Conservation (phyloP, 768 basidiomycete genomes). For the Trametes sanguinea region DNA sequence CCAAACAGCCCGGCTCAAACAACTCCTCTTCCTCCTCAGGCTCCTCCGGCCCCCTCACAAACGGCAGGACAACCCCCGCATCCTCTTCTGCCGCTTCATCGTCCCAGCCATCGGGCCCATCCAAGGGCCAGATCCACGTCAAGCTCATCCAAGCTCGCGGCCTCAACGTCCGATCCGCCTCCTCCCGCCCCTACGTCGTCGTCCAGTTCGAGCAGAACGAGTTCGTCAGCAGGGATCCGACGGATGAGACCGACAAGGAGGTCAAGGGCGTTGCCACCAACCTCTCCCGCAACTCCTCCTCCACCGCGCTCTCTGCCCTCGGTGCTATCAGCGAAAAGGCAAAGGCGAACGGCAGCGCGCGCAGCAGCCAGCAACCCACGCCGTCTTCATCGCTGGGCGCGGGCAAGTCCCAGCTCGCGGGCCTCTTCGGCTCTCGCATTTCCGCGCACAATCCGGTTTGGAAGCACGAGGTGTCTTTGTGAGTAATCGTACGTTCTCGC, state of each 20-base stretch:
- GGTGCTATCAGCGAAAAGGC: constrained; percentile 59
- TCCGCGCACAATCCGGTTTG: constrained; percentile 91
- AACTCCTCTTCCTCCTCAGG: constrained; percentile 29
- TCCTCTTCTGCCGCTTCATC: constrained; percentile 27
- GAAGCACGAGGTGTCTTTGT: constrained; percentile 99
- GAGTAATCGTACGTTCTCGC: constrained; percentile 39
- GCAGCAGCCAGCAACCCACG: constrained; percentile 25
- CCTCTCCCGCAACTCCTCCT: constrained; percentile 58
- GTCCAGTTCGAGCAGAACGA: constrained; percentile 99
- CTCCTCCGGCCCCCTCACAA: constrained; percentile 27
- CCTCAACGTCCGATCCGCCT: constrained; percentile 68
- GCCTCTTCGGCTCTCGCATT: constrained; percentile 59
- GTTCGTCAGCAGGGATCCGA: constrained; percentile 91
- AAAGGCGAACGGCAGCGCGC: constrained; percentile 19
- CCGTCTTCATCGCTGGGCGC: constrained; percentile 33
- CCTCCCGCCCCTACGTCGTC: constrained; percentile 87
- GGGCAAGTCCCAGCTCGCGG: constrained; percentile 27
- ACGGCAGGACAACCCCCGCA: constrained; percentile 22
- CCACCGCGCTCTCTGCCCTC: constrained; percentile 65
- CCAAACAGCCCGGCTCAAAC: constrained; percentile 31
- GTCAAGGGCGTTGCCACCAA: constrained; percentile 76
- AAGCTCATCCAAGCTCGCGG: constrained; percentile 92
- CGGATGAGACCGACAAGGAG: constrained; percentile 83
- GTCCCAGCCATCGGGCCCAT: constrained; percentile 35
- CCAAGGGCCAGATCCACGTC: constrained; percentile 85